phyloP scores from a whole-genome alignment of 1,284 basidiomycete species.

The Pterula multifida region DNA sequence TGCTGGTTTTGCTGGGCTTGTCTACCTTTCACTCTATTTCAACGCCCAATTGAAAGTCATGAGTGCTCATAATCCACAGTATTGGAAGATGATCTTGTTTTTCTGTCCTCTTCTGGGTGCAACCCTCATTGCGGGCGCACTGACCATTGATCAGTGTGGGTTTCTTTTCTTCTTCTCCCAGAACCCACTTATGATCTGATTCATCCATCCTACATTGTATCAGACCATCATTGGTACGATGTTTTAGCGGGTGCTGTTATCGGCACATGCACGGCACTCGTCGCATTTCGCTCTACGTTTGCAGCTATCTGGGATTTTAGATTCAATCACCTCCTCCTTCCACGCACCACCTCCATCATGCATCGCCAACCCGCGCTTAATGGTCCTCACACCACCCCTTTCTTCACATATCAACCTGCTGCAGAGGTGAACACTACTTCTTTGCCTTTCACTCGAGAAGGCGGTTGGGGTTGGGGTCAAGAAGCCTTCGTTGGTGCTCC shows the following conservation, averaged over 20 bases:
- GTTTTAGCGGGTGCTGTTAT: slow-evolving; percentile 38
- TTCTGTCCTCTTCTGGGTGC: slow-evolving; percentile 48
- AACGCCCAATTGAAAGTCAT: slow-evolving; percentile 49
- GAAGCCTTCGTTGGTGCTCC: slow-evolving; percentile 24
- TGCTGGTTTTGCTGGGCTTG: slow-evolving; percentile 36
- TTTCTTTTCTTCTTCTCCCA: slow-evolving; percentile 4
- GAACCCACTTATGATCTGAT: slow-evolving; percentile 2
- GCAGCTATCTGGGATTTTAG: slow-evolving; percentile 42
- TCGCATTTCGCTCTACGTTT: slow-evolving; percentile 44
- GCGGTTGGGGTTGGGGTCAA: slow-evolving; percentile 27
- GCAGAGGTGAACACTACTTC: slow-evolving; percentile 17
- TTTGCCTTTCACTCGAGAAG: slow-evolving; percentile 30
- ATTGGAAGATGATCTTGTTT: slow-evolving; percentile 50
- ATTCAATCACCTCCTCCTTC: slow-evolving; percentile 44
- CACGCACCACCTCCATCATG: slow-evolving; percentile 31
- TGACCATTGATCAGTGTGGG: slow-evolving; percentile 44
- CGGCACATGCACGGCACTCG: slow-evolving; percentile 33
- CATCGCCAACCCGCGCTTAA: slow-evolving; percentile 20
- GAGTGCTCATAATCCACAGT: slow-evolving; percentile 37
- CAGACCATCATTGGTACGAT: slow-evolving; percentile 43
- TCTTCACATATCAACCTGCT: slow-evolving; percentile 21
- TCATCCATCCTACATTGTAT: slow-evolving; percentile 4
- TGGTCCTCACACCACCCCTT: slow-evolving; percentile 14
- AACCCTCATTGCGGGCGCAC: slow-evolving; percentile 38
- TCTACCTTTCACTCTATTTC: slow-evolving; percentile 42